phyloP scores from a whole-genome alignment of 176 grass and related monocot genomes.

The Canna indica region DNA sequence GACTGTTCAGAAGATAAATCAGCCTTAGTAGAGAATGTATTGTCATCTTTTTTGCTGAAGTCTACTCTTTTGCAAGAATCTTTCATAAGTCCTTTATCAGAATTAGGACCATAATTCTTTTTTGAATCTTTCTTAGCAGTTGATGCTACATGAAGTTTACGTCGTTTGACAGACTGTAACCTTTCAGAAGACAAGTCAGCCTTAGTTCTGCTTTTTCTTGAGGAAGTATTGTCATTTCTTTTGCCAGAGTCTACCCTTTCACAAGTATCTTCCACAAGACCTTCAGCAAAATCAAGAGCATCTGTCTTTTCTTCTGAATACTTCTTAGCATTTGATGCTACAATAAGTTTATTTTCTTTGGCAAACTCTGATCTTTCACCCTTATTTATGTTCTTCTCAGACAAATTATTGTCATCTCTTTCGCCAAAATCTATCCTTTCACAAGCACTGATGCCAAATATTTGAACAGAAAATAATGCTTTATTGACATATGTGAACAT shows the following conservation, averaged over 20 bases:
- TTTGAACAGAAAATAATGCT: conserved; percentile 38
- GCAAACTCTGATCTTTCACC: background rate
- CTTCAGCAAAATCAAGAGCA: background rate
- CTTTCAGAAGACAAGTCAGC: background rate
- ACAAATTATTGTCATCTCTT: background rate
- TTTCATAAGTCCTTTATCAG: too few relatives aligned
- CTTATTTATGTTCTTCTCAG: background rate
- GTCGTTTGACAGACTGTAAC: background rate
- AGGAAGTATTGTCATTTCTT: background rate
- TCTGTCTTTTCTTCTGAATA: background rate
- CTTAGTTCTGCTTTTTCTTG: background rate
- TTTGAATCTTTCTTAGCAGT: background rate
- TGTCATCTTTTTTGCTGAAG: too few relatives aligned
- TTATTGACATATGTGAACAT: conserved; percentile 30
- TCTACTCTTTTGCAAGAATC: too few relatives aligned
- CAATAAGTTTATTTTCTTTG: background rate
- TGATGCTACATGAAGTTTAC: background rate
- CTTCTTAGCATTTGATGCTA: background rate
- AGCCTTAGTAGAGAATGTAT: too few relatives aligned
- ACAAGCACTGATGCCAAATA: conserved; percentile 27
- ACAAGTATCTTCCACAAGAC: background rate
- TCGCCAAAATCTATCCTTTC: conserved; percentile 24
- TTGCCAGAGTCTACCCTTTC: background rate
- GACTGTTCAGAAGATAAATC: too few relatives aligned
- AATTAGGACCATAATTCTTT: too few relatives aligned